phyloP scores from a whole-genome alignment of 306 rosid species.

The Pachyrhizus erosus region DNA sequence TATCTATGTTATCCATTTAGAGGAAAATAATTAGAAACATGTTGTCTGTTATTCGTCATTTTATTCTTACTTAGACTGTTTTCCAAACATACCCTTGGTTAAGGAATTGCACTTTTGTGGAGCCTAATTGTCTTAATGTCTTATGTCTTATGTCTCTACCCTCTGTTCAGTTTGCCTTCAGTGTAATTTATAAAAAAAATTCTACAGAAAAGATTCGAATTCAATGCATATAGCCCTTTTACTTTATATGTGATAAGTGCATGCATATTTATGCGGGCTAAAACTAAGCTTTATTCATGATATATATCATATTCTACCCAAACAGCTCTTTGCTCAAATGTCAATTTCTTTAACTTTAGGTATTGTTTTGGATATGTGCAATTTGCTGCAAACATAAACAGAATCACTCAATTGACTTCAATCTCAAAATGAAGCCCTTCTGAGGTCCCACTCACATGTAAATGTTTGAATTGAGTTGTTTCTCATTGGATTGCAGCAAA shows the following conservation, averaged over 20 bases:
- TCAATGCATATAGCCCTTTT: not conserved
- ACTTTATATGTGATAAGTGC: not conserved
- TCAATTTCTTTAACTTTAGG: not conserved
- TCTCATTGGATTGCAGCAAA: slow-evolving; percentile 24
- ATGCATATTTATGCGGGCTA: not conserved
- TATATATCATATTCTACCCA: not conserved
- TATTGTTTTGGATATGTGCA: slow-evolving; percentile 17
- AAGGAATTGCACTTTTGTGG: not conserved
- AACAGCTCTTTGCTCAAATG: not conserved
- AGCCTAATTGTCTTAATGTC: not conserved
- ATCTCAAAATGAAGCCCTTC: not conserved
- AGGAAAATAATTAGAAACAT: not conserved
- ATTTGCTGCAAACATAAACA: slow-evolving; percentile 3
- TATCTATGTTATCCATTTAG: not conserved
- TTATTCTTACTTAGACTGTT: not conserved
- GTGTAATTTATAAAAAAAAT: not conserved
- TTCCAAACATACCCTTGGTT: not conserved
- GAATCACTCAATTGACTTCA: slow-evolving; percentile 34
- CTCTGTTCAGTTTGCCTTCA: not conserved
- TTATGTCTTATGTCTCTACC: too few species aligned
- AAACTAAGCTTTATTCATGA: slow-evolving; percentile 24
- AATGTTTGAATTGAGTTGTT: slow-evolving; percentile 23
- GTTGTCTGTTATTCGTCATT: not conserved
- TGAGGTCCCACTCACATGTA: slow-evolving; percentile 34
- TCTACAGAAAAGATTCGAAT: slow-evolving; percentile 10